Evolutionary conservation across 1,139 yeast species (phyloP), one percentile per base, ranked within the genome.

Genomic region (Suhomyces panamericanus): DNA sequence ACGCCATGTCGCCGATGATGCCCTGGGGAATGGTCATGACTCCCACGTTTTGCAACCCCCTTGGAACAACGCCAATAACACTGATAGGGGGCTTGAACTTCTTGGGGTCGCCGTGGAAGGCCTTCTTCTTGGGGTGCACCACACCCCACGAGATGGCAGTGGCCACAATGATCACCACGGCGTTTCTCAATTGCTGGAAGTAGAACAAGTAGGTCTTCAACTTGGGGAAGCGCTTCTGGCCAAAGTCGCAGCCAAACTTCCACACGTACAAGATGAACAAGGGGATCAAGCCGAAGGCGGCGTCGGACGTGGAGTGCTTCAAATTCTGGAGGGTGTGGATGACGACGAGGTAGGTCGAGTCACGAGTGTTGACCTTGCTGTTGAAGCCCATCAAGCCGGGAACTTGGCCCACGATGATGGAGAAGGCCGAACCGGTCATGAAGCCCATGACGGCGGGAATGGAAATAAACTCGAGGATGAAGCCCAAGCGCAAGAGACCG

Each of bases 381-480:
- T 67, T 72, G 67, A 75, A 86, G 22, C 98, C 98, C 87, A 91
- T 77, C 50, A 91, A 75, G 12, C 78, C 86, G 2, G 97, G 96
- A 8, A 90, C 84, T 68, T 91, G 97, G 33, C 97, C 96, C 47
- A 75, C 67, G 38, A 86, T 74, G 59, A 91, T 91, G 56, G 75
- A 83, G 58, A 91, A 79, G 3, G 97, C 96, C 11, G 96, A 89
- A 44, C 97, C 97, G 32, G 95, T 79, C 95, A 91, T 91, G 70
- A 90, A 91, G 0, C 97, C 98, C 72, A 90, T 78, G 39, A 91
- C 96, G 0, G 96, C 96, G 32, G 96, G 96, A 56, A 85, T 74
- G 6, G 97, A 89, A 56, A 91, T 89, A 60, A 87, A 83, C 62
- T 91, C 98, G 42, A 91, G 80, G 45, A 91, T 75, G 67, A 91